These are phyloP conservation scores for Exserohilum rostratum DNA, from an alignment of 2,329 filamentous ascomycete genomes.

Conservation along the genomic window DNA sequence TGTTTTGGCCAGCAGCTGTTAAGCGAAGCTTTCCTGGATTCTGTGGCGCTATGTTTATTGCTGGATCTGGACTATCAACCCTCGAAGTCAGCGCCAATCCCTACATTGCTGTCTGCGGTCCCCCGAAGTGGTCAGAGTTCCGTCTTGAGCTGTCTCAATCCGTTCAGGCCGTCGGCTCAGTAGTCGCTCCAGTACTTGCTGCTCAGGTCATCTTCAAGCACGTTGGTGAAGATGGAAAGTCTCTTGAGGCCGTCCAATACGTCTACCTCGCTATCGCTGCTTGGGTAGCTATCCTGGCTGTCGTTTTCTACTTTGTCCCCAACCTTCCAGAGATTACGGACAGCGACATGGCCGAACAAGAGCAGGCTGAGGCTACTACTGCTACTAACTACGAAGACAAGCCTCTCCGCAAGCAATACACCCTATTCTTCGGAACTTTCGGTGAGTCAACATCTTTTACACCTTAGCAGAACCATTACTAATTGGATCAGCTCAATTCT, in stretches of 20 bases:
- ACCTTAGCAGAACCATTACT: too few species aligned
- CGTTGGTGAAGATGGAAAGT: slow-evolving; percentile 61
- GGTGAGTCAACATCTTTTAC: too few species aligned
- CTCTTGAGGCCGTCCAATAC: slow-evolving; percentile 74
- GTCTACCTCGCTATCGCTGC: slow-evolving; percentile 79
- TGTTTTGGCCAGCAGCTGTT: slow-evolving; percentile 83
- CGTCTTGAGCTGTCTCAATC: slow-evolving; percentile 79
- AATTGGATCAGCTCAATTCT: slow-evolving; percentile 62
- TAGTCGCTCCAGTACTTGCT: slow-evolving; percentile 74
- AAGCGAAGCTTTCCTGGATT: slow-evolving; percentile 76
- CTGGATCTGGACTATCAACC: slow-evolving; percentile 74
- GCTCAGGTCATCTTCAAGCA: slow-evolving; percentile 75
- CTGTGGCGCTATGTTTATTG: slow-evolving; percentile 72
- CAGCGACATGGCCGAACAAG: slow-evolving; percentile 62
- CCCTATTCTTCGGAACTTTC: slow-evolving; percentile 44
- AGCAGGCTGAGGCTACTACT: slow-evolving; percentile 43
- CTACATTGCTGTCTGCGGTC: slow-evolving; percentile 65
- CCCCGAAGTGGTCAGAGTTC: slow-evolving; percentile 74
- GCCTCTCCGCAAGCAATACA: slow-evolving; percentile 68
- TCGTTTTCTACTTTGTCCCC: slow-evolving; percentile 68
- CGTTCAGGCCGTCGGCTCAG: slow-evolving; percentile 76
- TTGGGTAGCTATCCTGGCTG: slow-evolving; percentile 71
- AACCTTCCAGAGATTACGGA: slow-evolving; percentile 66
- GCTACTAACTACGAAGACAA: slow-evolving; percentile 61
- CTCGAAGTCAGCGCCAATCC: slow-evolving; percentile 81